Conservation (phyloP, 257 asterid species). For the Nicotiana noctiflora region DNA sequence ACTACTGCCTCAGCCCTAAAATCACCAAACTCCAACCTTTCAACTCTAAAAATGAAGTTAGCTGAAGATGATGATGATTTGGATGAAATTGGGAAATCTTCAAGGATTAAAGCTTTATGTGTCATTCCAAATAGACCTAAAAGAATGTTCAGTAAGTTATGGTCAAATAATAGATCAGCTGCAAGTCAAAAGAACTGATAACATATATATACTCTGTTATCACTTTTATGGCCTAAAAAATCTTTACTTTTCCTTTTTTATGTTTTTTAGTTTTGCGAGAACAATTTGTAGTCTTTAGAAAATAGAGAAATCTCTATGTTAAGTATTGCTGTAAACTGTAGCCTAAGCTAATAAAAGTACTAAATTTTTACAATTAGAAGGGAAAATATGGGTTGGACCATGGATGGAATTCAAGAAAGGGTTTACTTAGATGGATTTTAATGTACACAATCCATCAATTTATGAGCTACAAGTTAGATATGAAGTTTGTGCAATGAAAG, state of each 20-base stretch:
- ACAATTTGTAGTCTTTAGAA: constrained; percentile 38
- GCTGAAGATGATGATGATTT: constrained; percentile 52
- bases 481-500: background rate
- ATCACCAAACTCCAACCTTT: constrained; percentile 53
- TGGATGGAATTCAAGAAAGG: background rate
- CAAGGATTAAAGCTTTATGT: constrained; percentile 32
- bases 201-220: constrained; percentile 19
- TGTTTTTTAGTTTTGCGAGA: background rate
- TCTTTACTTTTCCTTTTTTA: background rate
- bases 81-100: constrained; percentile 16
- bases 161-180: constrained; percentile 51
- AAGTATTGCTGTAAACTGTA: constrained; percentile 45
- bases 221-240: background rate
- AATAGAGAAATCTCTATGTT: constrained; percentile 30
- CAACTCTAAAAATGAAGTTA: constrained; percentile 73
- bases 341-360: constrained; percentile 38
- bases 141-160: constrained; percentile 67
- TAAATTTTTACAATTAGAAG: constrained; percentile 10
- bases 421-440: background rate
- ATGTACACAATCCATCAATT: background rate
- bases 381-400: background rate
- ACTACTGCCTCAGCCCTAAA: constrained; percentile 48
- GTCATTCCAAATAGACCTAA: constrained; percentile 54
- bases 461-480: background rate
- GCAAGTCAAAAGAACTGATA: constrained; percentile 46